These are phyloP conservation scores for Maudiozyma saulgeensis DNA, from an alignment of 805 yeast genomes.

Conservation along the genomic window DNA sequence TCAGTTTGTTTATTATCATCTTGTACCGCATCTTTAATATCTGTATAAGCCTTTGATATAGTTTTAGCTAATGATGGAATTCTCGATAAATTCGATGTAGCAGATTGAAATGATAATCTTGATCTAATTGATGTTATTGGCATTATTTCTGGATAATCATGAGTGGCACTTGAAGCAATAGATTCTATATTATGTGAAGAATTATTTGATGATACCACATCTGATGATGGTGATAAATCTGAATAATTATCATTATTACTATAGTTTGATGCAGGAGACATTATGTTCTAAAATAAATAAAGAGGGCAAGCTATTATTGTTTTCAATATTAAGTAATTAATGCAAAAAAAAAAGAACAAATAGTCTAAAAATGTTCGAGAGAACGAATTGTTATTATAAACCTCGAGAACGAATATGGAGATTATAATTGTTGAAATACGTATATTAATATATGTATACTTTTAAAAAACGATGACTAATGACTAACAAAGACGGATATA, in stretches of 20 bases:
- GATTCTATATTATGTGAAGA: not conserved
- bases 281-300: too few relatives aligned
- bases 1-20: constrained; percentile 20
- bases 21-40: constrained; percentile 14
- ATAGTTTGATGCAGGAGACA: too few relatives aligned
- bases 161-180: not conserved
- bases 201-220: not conserved
- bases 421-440: too few relatives aligned
- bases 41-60: constrained; percentile 10
- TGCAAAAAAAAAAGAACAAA: too few relatives aligned
- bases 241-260: not conserved
- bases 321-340: too few relatives aligned
- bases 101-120: not conserved
- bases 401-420: too few relatives aligned
- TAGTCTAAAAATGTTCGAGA: too few relatives aligned
- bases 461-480: too few relatives aligned
- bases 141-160: not conserved
- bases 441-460: too few relatives aligned
- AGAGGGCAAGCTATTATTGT: too few relatives aligned
- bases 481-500: too few relatives aligned
- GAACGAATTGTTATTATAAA: too few relatives aligned
- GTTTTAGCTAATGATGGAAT: constrained; percentile 7
- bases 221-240: not conserved
- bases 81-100: not conserved
- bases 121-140: not conserved